Evolutionary conservation across 768 basidiomycete species (phyloP).

Genomic region (Boletus rubropictus): DNA sequence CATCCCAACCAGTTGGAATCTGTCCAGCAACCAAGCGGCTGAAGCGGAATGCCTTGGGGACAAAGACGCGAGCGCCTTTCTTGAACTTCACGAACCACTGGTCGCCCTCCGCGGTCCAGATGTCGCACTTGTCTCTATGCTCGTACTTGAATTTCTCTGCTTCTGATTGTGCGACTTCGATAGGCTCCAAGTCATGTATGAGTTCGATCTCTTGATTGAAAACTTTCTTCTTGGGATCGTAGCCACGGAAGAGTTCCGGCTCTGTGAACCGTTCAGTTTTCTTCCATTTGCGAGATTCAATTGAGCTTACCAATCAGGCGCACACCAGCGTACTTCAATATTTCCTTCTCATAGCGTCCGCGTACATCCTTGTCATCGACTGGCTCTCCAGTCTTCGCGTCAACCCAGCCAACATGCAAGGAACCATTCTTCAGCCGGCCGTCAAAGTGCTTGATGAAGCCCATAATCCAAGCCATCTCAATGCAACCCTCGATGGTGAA

Average conservation of each 20-base stretch:
- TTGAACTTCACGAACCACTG: constrained; percentile 99
- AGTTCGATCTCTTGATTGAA: constrained; percentile 98
- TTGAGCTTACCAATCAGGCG: constrained; percentile 79
- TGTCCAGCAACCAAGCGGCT: constrained; percentile 93
- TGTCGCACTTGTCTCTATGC: constrained; percentile 93
- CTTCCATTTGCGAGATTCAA: background rate
- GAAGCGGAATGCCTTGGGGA: constrained; percentile 95
- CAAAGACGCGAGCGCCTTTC: constrained; percentile 88
- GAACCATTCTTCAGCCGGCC: constrained; percentile 91
- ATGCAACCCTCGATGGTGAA: constrained; percentile 97
- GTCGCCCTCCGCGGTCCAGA: constrained; percentile 88
- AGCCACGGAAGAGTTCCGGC: constrained; percentile 96
- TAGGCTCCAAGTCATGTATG: constrained; percentile 91
- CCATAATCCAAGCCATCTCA: constrained; percentile 99
- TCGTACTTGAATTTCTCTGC: constrained; percentile 94
- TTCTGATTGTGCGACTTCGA: constrained; percentile 88
- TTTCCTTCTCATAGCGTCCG: constrained; percentile 91
- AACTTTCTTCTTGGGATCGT: constrained; percentile 94
- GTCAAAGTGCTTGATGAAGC: constrained; percentile 97
- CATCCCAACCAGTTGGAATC: constrained; percentile 95
- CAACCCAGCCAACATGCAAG: constrained; percentile 97
- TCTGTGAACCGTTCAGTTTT: constrained; percentile 44
- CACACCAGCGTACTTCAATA: constrained; percentile 85
- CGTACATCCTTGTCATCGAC: constrained; percentile 98
- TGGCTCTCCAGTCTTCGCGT: constrained; percentile 86